Evolutionary conservation across 1,284 basidiomycete species (phyloP), one percentile per base, ranked within the genome.

Genomic region (Sanghuangporus weigelae): DNA sequence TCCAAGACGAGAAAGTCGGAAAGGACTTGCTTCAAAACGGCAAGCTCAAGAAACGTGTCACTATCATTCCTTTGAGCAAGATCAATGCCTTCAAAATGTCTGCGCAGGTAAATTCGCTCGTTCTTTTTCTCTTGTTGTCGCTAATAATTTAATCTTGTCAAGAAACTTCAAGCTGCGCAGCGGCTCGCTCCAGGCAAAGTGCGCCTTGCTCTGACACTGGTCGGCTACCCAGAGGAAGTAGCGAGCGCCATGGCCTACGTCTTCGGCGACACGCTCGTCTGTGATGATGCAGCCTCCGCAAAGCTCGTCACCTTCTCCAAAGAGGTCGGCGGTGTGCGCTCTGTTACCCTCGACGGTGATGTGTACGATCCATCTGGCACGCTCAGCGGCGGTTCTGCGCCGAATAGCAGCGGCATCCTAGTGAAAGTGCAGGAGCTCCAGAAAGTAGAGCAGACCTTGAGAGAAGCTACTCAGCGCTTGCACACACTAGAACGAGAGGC

Each of bases 311-410:
- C 97, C 0, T 99, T 98, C 78, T 76, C 81, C 26, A 79, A 75
- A 7, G 82, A 87, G 31, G 83, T 90, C 16, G 83, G 87, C 36
- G 78, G 82, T 14, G 85, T 91, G 66, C 89, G 89, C 64, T 95
- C 92, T 11, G 95, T 99, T 59, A 99, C 97, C 1, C 80, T 96
- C 19, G 90, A 95, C 31, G 97, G 97, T 16, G 97, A 99, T 71
- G 87, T 98, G 7, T 99, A 99, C 75, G 96, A 99, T 69, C 96
- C 97, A 0, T 92, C 91, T 3, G 97, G 97, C 3, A 96, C 93
- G 0, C 83, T 99, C 8, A 94, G 90, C 23, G 97, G 97, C 36
- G 97, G 97, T 11, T 87, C 95, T 5, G 89, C 93, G 1, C 92
- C 95, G 0, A 87, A 78, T 56, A 81, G 86, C 26, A 89, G 84